A percentile compares a stretch with the other conserved stretches of the same genome.
These are phyloP conservation scores for Apophysomyces variabilis DNA, from an alignment of 371 early-diverging fungal genomes.

Conservation along the genomic window DNA sequence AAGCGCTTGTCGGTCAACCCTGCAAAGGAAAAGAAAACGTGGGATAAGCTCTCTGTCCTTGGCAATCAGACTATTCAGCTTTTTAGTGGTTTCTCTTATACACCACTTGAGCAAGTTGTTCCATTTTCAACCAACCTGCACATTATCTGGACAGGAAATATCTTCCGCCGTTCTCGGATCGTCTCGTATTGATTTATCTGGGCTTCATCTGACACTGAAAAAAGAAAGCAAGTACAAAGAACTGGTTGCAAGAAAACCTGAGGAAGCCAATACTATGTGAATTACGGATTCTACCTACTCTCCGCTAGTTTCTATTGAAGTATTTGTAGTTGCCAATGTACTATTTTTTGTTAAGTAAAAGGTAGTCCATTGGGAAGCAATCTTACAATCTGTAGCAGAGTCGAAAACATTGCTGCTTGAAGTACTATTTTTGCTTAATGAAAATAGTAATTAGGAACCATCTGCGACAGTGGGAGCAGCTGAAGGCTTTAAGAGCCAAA, in stretches of 20 bases:
- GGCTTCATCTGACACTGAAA: background rate
- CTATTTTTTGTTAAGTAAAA: no score
- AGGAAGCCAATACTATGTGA: background rate
- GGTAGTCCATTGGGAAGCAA: no score
- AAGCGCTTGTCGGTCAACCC: background rate
- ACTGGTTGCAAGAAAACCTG: background rate
- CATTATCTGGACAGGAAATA: background rate
- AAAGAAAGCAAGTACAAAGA: background rate
- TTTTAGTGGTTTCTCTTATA: slow-evolving; percentile 22
- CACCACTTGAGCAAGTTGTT: background rate
- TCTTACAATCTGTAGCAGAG: no score
- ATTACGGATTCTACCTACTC: no score
- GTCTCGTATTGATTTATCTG: background rate
- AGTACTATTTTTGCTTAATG: no score
- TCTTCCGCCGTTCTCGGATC: background rate
- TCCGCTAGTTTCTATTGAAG: no score
- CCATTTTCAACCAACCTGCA: background rate
- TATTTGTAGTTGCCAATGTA: no score
- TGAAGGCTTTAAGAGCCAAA: background rate
- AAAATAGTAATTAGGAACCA: no score
- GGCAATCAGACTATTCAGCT: slow-evolving; percentile 27
- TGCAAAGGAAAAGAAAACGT: background rate
- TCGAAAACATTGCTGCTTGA: no score
- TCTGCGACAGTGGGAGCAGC: background rate
- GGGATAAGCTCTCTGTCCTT: background rate